These are phyloP conservation scores for Seiridium unicorne DNA, from an alignment of 2,329 filamentous ascomycete genomes.

Conservation along the genomic window DNA sequence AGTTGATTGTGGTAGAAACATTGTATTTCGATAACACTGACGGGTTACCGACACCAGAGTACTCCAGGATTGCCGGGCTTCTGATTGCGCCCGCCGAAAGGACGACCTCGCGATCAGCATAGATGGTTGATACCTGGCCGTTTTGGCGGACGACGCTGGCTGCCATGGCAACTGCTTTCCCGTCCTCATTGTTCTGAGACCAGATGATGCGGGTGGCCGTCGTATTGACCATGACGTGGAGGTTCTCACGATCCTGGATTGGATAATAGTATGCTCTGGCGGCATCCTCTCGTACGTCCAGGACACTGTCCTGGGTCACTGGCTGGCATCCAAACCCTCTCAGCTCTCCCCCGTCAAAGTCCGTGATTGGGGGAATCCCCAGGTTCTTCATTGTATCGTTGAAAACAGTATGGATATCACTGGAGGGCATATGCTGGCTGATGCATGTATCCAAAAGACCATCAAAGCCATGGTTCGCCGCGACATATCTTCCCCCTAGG, in stretches of 20 bases:
- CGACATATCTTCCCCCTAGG: constrained; percentile 13
- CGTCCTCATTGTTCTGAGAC: constrained; percentile 12
- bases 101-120: constrained; percentile 29
- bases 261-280: constrained; percentile 46
- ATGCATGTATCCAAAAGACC: constrained; percentile 27
- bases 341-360: constrained; percentile 41
- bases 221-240: constrained; percentile 40
- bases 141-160: constrained; percentile 27
- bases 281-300: constrained; percentile 41
- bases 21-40: constrained; percentile 33
- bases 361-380: constrained; percentile 35
- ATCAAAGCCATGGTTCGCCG: constrained; percentile 20
- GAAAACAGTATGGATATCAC: constrained; percentile 24
- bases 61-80: constrained; percentile 16
- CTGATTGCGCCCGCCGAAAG: constrained; percentile 30
- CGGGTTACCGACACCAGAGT: constrained; percentile 26
- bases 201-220: constrained; percentile 38
- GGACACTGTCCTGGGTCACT: constrained; percentile 35
- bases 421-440: constrained; percentile 15
- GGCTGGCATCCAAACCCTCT: constrained; percentile 41
- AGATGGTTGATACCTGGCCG: constrained; percentile 11
- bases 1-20: constrained; percentile 30
- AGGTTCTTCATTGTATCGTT: constrained; percentile 32
- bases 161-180: constrained; percentile 18
- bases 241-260: constrained; percentile 34